Base-by-base conservation (phyloP, 495 filamentous ascomycete genomes). In the Aspergillus kassunensis region DNA sequence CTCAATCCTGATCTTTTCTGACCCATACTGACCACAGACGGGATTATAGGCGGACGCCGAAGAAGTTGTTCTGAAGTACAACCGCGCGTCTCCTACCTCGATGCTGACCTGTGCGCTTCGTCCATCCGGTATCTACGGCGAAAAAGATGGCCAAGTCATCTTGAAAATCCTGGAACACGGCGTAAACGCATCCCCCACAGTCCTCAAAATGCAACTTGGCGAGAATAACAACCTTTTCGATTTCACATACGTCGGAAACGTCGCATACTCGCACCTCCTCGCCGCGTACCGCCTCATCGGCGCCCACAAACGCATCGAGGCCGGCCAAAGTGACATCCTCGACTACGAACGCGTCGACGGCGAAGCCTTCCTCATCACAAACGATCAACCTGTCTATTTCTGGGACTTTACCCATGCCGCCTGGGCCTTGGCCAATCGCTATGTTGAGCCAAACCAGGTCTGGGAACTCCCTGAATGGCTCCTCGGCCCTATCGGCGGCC, bases 361-460 rank as follows among this genome's bases (percentile, higher is more conserved):
- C 33, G 91, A 97, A 67, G 87, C 87, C 19, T 98, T 97, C 80
- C 81, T 96, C 66, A 85, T 98, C 68, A 97, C 93, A 53, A 97
- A 98, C 67, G 91, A 88, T 62, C 75, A 79, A 47, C 93, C 93
- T 0, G 76, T 95, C 19, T 96, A 95, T 64, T 98, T 98, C 77
- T 98, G 92, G 92, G 95, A 98, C 64, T 87, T 92, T 60, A 79
- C 84, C 30, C 84, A 89, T 33, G 77, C 81, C 33, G 79, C 92
- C 25, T 97, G 91, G 90, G 79, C 75, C 6, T 74, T 83, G n/a
- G 83, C 81, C 11, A 83, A 84, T 31, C 79, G 78, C n/a, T 67
- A 76, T 29, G 73, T 80, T 35, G 80, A 85, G 40, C 79, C 83
- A n/a, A 63, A 82, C 21, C 66, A 87, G 64, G 82, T 90, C 16